phyloP scores from a whole-genome alignment of 176 grass and related monocot species.

The Puccinellia tenuiflora region DNA sequence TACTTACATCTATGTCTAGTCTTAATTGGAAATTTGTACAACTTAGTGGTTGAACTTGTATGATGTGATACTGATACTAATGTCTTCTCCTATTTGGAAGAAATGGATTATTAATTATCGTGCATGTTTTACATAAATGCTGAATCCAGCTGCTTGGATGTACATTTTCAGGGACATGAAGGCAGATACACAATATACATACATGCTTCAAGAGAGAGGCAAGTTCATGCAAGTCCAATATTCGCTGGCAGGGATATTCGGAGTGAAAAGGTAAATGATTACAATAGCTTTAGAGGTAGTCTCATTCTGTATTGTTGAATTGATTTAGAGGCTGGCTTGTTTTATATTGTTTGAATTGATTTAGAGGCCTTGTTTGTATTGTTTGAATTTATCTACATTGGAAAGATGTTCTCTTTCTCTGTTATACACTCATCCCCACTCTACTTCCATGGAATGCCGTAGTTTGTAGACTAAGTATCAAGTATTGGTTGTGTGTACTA shows the following conservation, averaged over 20 bases:
- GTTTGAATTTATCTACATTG: background rate
- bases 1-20: background rate
- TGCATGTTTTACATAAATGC: background rate
- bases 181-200: constrained; percentile 89
- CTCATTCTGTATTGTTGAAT: background rate
- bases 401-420: constrained; percentile 1
- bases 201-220: constrained; percentile 81
- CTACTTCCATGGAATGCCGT: background rate
- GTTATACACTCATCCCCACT: background rate
- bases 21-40: background rate
- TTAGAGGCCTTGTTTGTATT: background rate
- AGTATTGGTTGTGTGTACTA: background rate
- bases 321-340: background rate
- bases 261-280: constrained; percentile 81
- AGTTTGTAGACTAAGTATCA: background rate
- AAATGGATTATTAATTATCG: background rate
- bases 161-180: constrained; percentile 78
- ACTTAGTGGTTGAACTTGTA: background rate
- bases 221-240: constrained; percentile 66
- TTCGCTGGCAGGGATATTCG: constrained; percentile 67
- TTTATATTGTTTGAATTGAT: background rate
- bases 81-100: background rate
- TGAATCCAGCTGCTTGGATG: constrained; percentile 5
- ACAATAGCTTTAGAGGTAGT: background rate
- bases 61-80: background rate